Base-by-base conservation (phyloP, 768 basidiomycete species). In the Rossbeevera mucosa region DNA sequence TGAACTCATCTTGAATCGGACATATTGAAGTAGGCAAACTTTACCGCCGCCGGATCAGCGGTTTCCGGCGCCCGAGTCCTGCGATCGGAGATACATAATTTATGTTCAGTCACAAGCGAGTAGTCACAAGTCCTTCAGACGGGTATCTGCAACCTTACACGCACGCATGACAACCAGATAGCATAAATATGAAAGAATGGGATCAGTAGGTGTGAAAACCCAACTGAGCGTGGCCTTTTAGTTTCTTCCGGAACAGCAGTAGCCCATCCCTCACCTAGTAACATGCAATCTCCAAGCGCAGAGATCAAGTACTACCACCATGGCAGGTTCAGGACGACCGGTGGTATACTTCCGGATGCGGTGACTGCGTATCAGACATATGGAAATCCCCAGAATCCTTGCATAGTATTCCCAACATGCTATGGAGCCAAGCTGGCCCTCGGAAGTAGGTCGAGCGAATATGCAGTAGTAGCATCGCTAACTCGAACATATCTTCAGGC, bases 401-500 rank as follows among this genome's bases (percentile, higher is more conserved):
- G 80, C 56, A 74, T 81, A 31, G 78, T 82, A 12, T 82, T 80
- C 59, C 80, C 80, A 8, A 82, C 80, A 7, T 82, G 80, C 57
- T 82, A 79, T 60, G 80, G 80, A 0, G 79, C 67, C 14, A 76
- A 76, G 43, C 69, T 83, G 8, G 77, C 77, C 52, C 57, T 59
- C 36, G 58, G 58, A 33, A 72, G 80, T 79, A 56, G 59, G 76
- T 68, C 14, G 11, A 51, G 4, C 43, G 12, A 36, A 51, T 7
- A 9, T 16, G 42, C 5, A 14, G 1, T 24, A 25, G 9, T 16
- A 42, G 4, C 48, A 41, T 48, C 47, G 26, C 24, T 45, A 50
- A 59, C n/a, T n/a, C n/a, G n/a, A n/a, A n/a, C 51, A 31, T 57
- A 24, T 46, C 64, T 21, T 18, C 44, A 79, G 78, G 72, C 56